phyloP scores from a whole-genome alignment of 2,329 filamentous ascomycete species.

The Diaporthe sp. region DNA sequence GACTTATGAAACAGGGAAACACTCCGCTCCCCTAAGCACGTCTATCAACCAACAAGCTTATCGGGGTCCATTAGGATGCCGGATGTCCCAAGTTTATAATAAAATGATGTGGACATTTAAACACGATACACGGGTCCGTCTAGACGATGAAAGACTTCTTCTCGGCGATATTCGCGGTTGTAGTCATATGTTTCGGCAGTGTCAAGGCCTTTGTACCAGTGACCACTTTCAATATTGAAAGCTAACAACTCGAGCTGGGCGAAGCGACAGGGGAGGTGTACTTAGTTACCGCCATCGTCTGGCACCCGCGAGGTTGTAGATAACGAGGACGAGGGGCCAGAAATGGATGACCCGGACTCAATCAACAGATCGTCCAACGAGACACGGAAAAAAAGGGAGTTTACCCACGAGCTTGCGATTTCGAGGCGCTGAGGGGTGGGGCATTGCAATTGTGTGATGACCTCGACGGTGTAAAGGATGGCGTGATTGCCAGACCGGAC shows the following conservation, averaged over 20 bases:
- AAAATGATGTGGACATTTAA: background rate
- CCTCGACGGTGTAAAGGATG: conserved; percentile 58
- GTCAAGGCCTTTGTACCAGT: background rate
- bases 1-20: no score
- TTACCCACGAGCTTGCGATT: conserved; percentile 59
- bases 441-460: conserved; percentile 61
- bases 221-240: background rate
- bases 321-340: background rate
- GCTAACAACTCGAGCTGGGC: background rate
- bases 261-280: background rate
- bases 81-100: background rate
- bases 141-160: background rate
- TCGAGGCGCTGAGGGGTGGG: conserved; percentile 51
- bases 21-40: no score
- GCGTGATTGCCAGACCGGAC: conserved; percentile 54
- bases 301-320: background rate
- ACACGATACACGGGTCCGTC: background rate
- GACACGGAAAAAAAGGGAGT: background rate
- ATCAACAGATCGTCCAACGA: background rate
- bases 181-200: background rate
- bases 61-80: no score
- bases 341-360: background rate
- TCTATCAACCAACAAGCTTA: no score
- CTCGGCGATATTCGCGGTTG: background rate
- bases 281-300: background rate